Conservation (phyloP, 2,329 filamentous ascomycete species). For the Cladosporium sp. region DNA sequence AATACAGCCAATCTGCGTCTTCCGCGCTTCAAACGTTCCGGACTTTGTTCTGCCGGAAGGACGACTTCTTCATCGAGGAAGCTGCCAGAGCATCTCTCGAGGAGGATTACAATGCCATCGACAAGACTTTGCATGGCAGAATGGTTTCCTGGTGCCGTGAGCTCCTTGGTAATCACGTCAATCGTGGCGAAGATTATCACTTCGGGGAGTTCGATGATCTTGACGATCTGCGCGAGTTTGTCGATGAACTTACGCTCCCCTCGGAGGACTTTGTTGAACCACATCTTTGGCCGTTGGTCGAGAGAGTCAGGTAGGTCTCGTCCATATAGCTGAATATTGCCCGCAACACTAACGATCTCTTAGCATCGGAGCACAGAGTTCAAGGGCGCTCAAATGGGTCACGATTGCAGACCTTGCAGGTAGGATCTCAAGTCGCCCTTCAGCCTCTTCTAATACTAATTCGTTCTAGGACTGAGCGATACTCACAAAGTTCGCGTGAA, state of each 20-base stretch:
- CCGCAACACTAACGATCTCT: too few relatives aligned
- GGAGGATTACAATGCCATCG: neutral
- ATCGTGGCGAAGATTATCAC: neutral
- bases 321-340: too few relatives aligned
- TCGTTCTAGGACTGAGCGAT: constrained; percentile 13
- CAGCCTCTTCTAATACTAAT: neutral
- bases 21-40: constrained; percentile 12
- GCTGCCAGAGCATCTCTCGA: neutral
- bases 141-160: neutral
- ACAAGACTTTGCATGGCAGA: neutral
- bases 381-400: constrained; percentile 9
- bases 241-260: neutral
- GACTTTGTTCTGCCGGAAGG: constrained; percentile 16
- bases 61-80: neutral
- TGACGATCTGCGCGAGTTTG: neutral
- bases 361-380: constrained; percentile 11
- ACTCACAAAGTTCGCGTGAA: constrained; percentile 14
- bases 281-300: constrained; percentile 16
- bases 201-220: neutral
- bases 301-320: too few relatives aligned
- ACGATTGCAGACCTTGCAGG: constrained; percentile 18
- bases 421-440: constrained; percentile 1
- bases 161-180: neutral
- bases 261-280: neutral
- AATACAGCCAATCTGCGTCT: constrained; percentile 3